phyloP scores from a whole-genome alignment of 306 rosid genomes.

The Cotoneaster glaucophyllus region DNA sequence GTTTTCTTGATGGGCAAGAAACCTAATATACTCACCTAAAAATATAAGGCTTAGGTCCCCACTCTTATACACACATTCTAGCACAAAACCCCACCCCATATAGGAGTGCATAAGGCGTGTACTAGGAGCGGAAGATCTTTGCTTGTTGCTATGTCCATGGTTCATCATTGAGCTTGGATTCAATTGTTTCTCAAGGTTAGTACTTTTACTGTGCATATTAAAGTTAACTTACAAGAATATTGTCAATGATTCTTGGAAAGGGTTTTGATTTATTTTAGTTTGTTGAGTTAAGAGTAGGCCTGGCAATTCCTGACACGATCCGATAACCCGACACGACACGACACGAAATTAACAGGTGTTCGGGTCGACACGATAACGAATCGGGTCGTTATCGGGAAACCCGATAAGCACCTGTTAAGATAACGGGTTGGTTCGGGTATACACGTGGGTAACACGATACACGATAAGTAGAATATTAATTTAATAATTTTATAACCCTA shows the following conservation, averaged over 20 bases:
- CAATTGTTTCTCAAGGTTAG: no score
- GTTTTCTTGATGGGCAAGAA: not conserved
- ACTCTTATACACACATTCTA: not conserved
- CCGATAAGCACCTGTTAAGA: no score
- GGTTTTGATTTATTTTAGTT: slow-evolving; percentile 16
- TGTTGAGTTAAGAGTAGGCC: slow-evolving; percentile 5
- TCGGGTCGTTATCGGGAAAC: no score
- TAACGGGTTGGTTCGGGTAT: no score
- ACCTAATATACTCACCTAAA: not conserved
- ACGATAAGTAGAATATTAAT: no score
- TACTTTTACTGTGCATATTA: no score
- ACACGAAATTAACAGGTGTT: no score
- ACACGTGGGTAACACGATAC: no score
- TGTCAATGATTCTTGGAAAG: slow-evolving; percentile 31
- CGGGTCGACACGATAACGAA: no score
- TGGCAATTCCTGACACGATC: no score
- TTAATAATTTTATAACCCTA: no score
- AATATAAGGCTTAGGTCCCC: not conserved
- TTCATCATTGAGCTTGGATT: not conserved
- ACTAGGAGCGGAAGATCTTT: not conserved
- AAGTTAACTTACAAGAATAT: not conserved
- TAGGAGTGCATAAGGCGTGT: not conserved
- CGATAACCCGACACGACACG: no score
- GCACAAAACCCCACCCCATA: not conserved
- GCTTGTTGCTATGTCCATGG: not conserved